Conservation (phyloP, 2,329 filamentous ascomycete species). For the Clonostachys rosea region DNA sequence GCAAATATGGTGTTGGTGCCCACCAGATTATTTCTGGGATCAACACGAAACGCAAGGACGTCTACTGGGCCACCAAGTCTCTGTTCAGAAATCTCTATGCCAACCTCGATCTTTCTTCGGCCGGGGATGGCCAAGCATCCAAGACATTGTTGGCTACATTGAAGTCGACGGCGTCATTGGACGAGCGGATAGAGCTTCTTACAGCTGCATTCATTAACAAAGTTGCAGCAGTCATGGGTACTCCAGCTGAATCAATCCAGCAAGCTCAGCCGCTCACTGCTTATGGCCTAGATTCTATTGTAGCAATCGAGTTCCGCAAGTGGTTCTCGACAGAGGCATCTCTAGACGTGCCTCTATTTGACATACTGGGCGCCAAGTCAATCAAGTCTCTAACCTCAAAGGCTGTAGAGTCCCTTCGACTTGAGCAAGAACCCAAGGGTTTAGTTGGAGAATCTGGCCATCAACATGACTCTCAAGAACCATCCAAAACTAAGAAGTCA, state of each 20-base stretch:
- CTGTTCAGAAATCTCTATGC: background rate
- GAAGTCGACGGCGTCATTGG: background rate
- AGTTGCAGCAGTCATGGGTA: background rate
- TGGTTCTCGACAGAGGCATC: slow-evolving; percentile 10
- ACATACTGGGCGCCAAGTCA: slow-evolving; percentile 6
- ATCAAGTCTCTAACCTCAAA: slow-evolving; percentile 9
- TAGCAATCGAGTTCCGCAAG: slow-evolving; percentile 13
- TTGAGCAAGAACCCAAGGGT: slow-evolving; percentile 5
- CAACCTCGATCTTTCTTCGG: background rate
- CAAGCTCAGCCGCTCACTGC: background rate
- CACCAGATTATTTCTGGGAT: background rate
- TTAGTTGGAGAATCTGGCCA: background rate
- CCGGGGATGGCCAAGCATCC: background rate
- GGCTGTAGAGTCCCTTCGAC: slow-evolving; percentile 5
- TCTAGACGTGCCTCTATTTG: slow-evolving; percentile 12
- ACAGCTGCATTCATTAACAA: background rate
- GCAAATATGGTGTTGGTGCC: background rate
- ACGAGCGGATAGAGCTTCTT: background rate
- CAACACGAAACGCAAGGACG: background rate
- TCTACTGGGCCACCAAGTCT: background rate
- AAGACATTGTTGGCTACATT: background rate
- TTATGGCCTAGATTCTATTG: slow-evolving; percentile 13
- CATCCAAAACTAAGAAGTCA: background rate
- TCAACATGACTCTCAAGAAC: background rate
- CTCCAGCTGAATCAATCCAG: background rate